Evolutionary conservation across 441 rosid genomes (phyloP).

Genomic region (Populus tomentosa): DNA sequence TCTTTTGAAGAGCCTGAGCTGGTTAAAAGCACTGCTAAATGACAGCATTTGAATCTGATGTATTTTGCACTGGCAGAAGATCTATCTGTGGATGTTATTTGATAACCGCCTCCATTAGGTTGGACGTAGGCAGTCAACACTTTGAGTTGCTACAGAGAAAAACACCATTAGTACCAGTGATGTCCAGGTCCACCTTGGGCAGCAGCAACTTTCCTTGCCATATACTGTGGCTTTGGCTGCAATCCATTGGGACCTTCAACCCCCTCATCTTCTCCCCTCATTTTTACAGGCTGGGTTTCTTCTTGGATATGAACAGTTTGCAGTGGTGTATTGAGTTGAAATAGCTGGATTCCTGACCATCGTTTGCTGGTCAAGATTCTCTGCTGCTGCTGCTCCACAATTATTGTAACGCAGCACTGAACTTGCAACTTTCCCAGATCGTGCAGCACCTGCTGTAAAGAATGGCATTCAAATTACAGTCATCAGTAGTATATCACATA

Average conservation of each 20-base stretch:
- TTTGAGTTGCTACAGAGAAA: background rate
- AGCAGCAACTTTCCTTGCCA: slow-evolving; percentile 80
- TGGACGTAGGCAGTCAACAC: background rate
- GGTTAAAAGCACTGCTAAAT: slow-evolving; percentile 3
- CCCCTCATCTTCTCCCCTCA: slow-evolving; percentile 67
- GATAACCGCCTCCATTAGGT: background rate
- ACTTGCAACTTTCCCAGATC: slow-evolving; percentile 86
- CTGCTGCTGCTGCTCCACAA: slow-evolving; percentile 62
- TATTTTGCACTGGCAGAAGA: slow-evolving; percentile 11
- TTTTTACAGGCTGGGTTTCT: slow-evolving; percentile 64
- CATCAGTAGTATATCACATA: slow-evolving; percentile 1
- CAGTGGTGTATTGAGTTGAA: slow-evolving; percentile 46
- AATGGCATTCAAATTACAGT: slow-evolving; percentile 4
- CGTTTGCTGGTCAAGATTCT: slow-evolving; percentile 75
- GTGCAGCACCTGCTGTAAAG: slow-evolving; percentile 59
- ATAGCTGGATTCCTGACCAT: slow-evolving; percentile 59
- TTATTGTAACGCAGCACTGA: slow-evolving; percentile 77
- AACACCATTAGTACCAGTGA: slow-evolving; percentile 60
- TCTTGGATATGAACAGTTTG: slow-evolving; percentile 53
- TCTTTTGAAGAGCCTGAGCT: slow-evolving; percentile 9
- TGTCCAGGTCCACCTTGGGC: slow-evolving; percentile 69
- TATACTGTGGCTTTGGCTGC: slow-evolving; percentile 82
- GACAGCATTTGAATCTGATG: slow-evolving; percentile 5
- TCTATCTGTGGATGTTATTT: background rate
- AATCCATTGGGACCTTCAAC: slow-evolving; percentile 55